These are phyloP conservation scores for Pestalotiopsis sp. DNA, from an alignment of 2,329 filamentous ascomycete genomes.

Conservation along the genomic window DNA sequence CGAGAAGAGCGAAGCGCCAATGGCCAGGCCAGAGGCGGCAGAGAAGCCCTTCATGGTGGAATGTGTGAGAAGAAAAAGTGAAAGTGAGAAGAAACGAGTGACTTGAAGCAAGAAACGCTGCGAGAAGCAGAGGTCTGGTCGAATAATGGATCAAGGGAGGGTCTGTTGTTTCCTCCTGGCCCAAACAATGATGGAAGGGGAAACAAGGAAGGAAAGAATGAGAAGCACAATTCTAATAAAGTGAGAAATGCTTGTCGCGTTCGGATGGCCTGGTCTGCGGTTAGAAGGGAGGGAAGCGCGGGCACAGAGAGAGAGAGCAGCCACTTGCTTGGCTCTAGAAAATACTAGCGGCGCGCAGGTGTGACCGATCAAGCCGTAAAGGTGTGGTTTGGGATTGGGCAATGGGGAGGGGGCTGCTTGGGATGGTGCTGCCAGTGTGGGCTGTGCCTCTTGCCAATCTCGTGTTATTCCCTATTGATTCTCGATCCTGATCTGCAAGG, in stretches of 20 bases:
- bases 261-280: not conserved
- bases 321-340: not conserved
- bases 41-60: constrained; percentile 28
- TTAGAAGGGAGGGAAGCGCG: not conserved
- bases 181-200: not conserved
- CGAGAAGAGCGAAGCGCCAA: constrained; percentile 27
- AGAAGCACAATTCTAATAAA: not conserved
- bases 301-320: not conserved
- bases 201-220: not conserved
- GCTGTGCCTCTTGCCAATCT: not conserved
- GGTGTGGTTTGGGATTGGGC: not conserved
- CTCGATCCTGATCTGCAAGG: not conserved
- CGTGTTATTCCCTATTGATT: not conserved
- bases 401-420: not conserved
- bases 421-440: not conserved
- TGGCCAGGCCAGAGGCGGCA: constrained; percentile 20
- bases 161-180: not conserved
- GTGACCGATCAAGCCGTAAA: not conserved
- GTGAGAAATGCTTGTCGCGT: constrained; percentile 1
- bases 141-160: not conserved
- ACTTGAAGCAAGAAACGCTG: constrained; percentile 2
- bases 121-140: not conserved
- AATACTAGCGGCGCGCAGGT: not conserved
- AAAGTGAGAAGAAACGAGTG: constrained; percentile 7
- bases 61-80: not conserved